phyloP scores from a whole-genome alignment of 177 flowering plant species.

The Vitis hybrid region DNA sequence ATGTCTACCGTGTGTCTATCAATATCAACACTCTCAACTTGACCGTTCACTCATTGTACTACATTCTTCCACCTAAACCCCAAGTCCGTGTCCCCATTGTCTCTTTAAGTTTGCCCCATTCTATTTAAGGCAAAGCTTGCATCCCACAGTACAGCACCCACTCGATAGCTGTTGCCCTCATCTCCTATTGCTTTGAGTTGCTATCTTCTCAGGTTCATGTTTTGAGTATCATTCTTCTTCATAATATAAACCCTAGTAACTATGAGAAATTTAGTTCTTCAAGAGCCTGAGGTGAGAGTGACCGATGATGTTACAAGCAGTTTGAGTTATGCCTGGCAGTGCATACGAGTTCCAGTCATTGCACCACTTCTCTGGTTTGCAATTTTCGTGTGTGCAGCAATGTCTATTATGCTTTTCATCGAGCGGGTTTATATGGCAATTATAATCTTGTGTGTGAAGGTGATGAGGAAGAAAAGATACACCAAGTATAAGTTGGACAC shows the following conservation, averaged over 20 bases:
- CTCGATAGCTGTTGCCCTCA: conserved; percentile 1
- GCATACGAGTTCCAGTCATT: conserved; percentile 33
- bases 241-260: background rate
- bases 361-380: conserved; percentile 32
- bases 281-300: conserved; percentile 19
- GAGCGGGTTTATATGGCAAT: conserved; percentile 65
- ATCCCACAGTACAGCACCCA: background rate
- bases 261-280: conserved; percentile 34
- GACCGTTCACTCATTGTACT: conserved; percentile 24
- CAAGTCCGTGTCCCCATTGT: conserved; percentile 3
- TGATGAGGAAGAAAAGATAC: conserved; percentile 41
- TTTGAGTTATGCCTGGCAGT: conserved; percentile 31
- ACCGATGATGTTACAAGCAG: conserved; percentile 21
- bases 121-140: conserved; percentile 10
- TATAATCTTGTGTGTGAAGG: conserved; percentile 43
- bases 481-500: conserved; percentile 42
- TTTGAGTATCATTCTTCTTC: background rate
- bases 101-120: background rate
- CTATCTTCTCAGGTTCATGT: background rate
- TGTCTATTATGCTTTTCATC: conserved; percentile 66
- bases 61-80: conserved; percentile 21
- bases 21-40: conserved; percentile 2
- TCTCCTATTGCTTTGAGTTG: background rate
- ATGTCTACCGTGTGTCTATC: conserved; percentile 37
- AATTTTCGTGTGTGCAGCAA: conserved; percentile 37